Evolutionary conservation across 805 yeast genomes (phyloP), one percentile per base, ranked within the genome.

Genomic region (Wickerhamiella slavikovae): DNA sequence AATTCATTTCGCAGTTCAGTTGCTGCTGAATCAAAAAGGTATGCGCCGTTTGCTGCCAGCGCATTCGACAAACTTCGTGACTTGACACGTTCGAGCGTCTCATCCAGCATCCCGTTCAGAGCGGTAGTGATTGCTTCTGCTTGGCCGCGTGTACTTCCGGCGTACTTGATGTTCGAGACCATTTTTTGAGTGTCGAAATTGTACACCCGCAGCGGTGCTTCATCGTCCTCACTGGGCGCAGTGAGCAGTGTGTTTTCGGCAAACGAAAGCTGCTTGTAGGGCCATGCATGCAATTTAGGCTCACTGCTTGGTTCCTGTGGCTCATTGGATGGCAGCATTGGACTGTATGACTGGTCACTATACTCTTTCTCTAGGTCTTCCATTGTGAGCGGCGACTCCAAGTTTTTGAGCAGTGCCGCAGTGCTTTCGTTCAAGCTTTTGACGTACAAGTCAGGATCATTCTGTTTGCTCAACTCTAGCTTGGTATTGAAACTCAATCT

Each of bases 11-110:
- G 53, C 22, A 85, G 52, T 48, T 85, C 96, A 31, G 83, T 73
- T 36, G 79, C 79, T 0, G 94, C 93, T 19, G 94, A 91, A 46
- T 82, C 85, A 48, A 80, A 83, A 10, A 89, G 53, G 45, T 85
- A 89, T 15, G 68, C 64, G 42, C 85, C 94, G 43, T 83, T 85
- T 38, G 83, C 93, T 11, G 80, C 54, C 40, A 80, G 93, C 36
- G 69, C 68, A 17, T 52, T 52, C 15, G 60, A 58, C 12, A 59
- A 46, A 12, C 49, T 44, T 23, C 47, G 43, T 2, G 49, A 51
- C 17, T 49, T 42, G 15, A 56, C 35, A 22, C 48, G 41, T 5
- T 43, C 39, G 22, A 60, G 40, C 13, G 52, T 47, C 5, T 40
- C 40, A 5, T 48, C 39, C 15, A 61, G 35, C 36, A 55, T 43